A percentile compares a stretch with the other conserved stretches of the same genome.
Evolutionary conservation across 768 basidiomycete genomes (phyloP).

Genomic region (Serpula lacrymans): DNA sequence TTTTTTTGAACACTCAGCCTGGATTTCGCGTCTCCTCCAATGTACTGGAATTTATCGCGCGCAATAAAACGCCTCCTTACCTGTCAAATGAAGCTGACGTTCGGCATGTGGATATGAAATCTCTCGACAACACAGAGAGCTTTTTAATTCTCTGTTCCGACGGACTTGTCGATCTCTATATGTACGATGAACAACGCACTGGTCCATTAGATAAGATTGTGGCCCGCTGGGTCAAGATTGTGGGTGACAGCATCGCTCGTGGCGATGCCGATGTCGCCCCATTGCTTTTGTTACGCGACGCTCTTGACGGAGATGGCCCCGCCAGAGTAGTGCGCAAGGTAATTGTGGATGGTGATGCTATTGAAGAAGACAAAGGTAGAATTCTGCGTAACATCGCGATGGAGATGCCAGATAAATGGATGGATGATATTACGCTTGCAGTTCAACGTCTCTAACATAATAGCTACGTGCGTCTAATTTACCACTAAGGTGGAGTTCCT

Average conservation of each 20-base stretch:
- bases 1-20: conserved; percentile 41
- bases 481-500: too few species aligned
- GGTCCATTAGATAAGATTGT: conserved; percentile 19
- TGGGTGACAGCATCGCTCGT: conserved; percentile 13
- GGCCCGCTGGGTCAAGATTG: conserved; percentile 35
- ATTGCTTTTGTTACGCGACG: conserved; percentile 40
- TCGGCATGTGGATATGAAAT: conserved; percentile 33
- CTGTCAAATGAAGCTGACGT: conserved; percentile 43
- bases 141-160: conserved; percentile 51
- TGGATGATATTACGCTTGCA: conserved; percentile 57
- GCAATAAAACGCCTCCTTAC: conserved; percentile 53
- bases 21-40: conserved; percentile 34
- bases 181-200: conserved; percentile 14
- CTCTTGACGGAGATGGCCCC: conserved; percentile 41
- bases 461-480: neutral
- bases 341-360: too few species aligned
- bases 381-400: conserved; percentile 46
- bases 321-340: too few species aligned
- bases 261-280: conserved; percentile 27
- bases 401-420: conserved; percentile 46
- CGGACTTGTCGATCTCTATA: conserved; percentile 39
- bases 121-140: conserved; percentile 18
- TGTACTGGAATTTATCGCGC: conserved; percentile 39
- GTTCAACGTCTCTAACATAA: conserved; percentile 20
- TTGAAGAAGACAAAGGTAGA: conserved; percentile 35